Base-by-base conservation (phyloP, 2,329 filamentous ascomycete species). In the Alternaria sp. region DNA sequence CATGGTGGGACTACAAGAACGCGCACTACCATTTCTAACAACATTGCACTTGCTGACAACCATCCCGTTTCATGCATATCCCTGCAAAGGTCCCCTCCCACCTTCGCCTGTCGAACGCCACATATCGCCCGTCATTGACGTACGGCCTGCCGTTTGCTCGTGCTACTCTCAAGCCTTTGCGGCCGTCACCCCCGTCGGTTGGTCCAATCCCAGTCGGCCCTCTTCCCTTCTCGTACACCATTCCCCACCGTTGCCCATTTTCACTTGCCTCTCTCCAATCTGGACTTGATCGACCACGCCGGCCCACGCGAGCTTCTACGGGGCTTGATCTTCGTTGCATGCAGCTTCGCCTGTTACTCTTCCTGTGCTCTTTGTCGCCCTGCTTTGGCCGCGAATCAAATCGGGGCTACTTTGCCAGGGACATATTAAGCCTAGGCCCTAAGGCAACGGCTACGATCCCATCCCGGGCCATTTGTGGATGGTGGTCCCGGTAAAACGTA, bases 361-460 rank as follows among this genome's bases (percentile, higher is more conserved):
- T 57, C 66, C 65, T 68, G 69, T 70, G 62, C 65, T 70, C 62
- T 61, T 72, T 67, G 67, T 69, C 65, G 72, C 66, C 70, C 68
- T 72, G 64, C 65, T 75, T 72, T 70, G 69, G 54, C 72, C 69
- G 68, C 76, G 71, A 78, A 77, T 78, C 75, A 77, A 51, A 73
- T 64, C 64, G 63, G 63, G 48, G 60, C 67, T 58, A 59, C 64
- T 65, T 68, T 76, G 63, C 69, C 73, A 74, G 66, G 71, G 69
- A 73, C 65, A 70, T 71, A 71, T 76, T 72, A 64, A 68, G 67
- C 67, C 71, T 68, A 71, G 72, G 64, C 62, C 67, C 66, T 67
- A 69, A 67, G 70, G 65, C 70, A 75, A 75, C 75, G 65, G 69
- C 61, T 67, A 65, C 63, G 70, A 73, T 73, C 74, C 68, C 43